Percentiles rank a stretch among this genome's conserved stretches.
phyloP scores from a whole-genome alignment of 129 eudicot species.

The Escallonia herrerae region DNA sequence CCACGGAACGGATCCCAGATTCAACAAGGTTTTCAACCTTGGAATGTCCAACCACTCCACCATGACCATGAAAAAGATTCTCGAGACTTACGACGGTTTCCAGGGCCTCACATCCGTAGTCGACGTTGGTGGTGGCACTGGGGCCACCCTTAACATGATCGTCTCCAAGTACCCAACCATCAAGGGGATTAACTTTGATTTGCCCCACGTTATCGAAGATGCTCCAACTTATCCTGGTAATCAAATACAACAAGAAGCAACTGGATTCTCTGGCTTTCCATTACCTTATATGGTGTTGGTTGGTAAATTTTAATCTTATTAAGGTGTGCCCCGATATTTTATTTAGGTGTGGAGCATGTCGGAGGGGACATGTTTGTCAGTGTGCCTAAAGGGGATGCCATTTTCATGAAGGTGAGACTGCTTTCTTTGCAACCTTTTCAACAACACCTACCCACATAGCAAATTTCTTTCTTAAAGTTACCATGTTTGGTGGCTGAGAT shows the following conservation, averaged over 20 bases:
- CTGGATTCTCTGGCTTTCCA: background rate
- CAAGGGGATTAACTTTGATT: slow-evolving; percentile 72
- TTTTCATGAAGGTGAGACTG: slow-evolving; percentile 60
- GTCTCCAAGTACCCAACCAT: slow-evolving; percentile 60
- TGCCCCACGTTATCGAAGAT: slow-evolving; percentile 66
- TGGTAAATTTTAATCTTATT: background rate
- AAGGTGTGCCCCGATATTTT: background rate
- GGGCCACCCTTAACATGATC: slow-evolving; percentile 67
- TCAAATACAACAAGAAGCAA: background rate
- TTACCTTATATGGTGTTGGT: background rate
- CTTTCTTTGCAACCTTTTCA: background rate
- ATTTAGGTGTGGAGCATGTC: slow-evolving; percentile 63
- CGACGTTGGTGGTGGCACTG: slow-evolving; percentile 85
- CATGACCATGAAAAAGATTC: slow-evolving; percentile 59
- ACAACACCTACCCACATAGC: no score
- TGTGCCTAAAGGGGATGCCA: slow-evolving; percentile 80
- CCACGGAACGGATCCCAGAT: slow-evolving; percentile 50
- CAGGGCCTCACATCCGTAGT: slow-evolving; percentile 44
- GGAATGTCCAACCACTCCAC: slow-evolving; percentile 70
- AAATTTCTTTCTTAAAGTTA: no score
- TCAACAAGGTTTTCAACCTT: slow-evolving; percentile 59
- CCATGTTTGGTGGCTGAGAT: no score
- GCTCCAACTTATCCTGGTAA: slow-evolving; percentile 57
- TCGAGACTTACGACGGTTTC: slow-evolving; percentile 57
- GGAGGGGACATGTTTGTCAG: slow-evolving; percentile 88